These are phyloP conservation scores for Salix exigua DNA, from an alignment of 345 rosid genomes.

Conservation along the genomic window DNA sequence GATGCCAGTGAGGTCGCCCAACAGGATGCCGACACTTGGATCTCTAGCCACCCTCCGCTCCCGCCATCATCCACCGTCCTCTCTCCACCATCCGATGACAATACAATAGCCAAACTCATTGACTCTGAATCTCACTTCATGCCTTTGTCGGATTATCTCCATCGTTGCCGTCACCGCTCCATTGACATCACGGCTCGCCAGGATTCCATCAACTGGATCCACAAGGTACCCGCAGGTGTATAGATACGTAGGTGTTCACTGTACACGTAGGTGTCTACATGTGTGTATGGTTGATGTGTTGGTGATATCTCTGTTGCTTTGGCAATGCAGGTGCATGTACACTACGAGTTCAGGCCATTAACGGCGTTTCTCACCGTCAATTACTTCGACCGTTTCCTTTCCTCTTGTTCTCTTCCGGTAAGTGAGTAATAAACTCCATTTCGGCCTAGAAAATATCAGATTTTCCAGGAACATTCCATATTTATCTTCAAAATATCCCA, in stretches of 20 bases:
- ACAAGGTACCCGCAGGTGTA: conserved; percentile 31
- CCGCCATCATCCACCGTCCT: not conserved
- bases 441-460: conserved; percentile 11
- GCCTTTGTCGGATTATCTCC: conserved; percentile 41
- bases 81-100: conserved; percentile 24
- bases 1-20: conserved; percentile 29
- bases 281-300: not conserved
- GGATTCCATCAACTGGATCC: conserved; percentile 71
- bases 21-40: conserved; percentile 11
- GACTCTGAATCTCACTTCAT: conserved; percentile 36
- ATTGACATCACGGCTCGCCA: conserved; percentile 55
- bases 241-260: not conserved
- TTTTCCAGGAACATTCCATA: conserved; percentile 1
- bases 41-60: conserved; percentile 14
- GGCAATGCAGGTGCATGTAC: conserved; percentile 57
- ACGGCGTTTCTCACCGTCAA: conserved; percentile 55
- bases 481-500: not conserved
- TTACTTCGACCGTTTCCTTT: conserved; percentile 66
- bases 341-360: conserved; percentile 42
- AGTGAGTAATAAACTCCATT: not conserved
- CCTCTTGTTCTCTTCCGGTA: conserved; percentile 46
- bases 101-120: conserved; percentile 23
- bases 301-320: conserved; percentile 1
- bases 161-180: conserved; percentile 41
- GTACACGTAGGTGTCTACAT: not conserved